phyloP scores from a whole-genome alignment of 1,284 basidiomycete genomes.

The Marasmius tenuissimus region DNA sequence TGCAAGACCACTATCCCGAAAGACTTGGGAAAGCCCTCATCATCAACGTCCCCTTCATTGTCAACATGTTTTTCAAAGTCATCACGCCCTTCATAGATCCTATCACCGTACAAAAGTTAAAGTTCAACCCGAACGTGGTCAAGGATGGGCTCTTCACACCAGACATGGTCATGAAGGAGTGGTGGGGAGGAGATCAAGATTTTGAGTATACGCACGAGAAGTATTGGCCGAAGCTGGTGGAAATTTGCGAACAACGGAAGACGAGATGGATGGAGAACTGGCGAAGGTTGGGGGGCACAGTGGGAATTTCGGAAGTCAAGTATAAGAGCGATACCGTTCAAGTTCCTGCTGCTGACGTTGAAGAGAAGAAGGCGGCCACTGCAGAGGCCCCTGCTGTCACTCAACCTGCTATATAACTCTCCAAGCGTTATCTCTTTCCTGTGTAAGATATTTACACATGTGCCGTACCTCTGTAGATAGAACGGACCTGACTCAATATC shows the following conservation, averaged over 20 bases:
- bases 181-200: conserved; percentile 60
- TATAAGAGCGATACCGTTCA: conserved; percentile 39
- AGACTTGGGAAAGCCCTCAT: conserved; percentile 84
- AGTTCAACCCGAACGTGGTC: conserved; percentile 66
- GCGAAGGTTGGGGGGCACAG: conserved; percentile 58
- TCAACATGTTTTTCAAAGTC: conserved; percentile 82
- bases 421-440: too few species aligned
- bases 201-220: conserved; percentile 72
- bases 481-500: too few species aligned
- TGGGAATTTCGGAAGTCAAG: conserved; percentile 76
- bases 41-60: conserved; percentile 80
- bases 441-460: too few species aligned
- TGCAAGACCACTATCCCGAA: conserved; percentile 91
- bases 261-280: conserved; percentile 57
- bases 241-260: conserved; percentile 51
- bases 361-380: too few species aligned
- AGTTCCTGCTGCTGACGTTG: background rate
- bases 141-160: conserved; percentile 59
- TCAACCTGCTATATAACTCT: too few species aligned
- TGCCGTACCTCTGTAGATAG: too few species aligned
- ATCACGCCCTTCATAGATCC: conserved; percentile 83
- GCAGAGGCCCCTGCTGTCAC: conserved; percentile 21
- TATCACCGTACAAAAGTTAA: conserved; percentile 71
- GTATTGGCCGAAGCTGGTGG: conserved; percentile 71
- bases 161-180: conserved; percentile 56